These are phyloP conservation scores for Solanum stenotomum DNA, from an alignment of 257 asterid species.

Conservation along the genomic window DNA sequence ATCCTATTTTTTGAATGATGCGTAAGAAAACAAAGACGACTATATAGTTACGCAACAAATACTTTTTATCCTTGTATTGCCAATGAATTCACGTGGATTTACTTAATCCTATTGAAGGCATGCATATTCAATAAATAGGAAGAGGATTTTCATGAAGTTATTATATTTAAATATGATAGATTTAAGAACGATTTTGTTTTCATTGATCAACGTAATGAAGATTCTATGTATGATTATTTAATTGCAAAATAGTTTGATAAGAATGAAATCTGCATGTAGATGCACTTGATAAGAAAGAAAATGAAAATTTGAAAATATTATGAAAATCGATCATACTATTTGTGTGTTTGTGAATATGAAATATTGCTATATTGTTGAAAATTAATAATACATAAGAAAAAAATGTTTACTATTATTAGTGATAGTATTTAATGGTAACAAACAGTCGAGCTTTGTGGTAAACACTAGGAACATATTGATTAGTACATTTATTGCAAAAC, in stretches of 20 bases:
- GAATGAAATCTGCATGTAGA: neutral
- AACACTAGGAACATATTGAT: neutral
- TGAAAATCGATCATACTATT: no score
- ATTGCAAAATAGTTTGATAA: neutral
- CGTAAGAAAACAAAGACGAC: slow-evolving; percentile 24
- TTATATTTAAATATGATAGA: neutral
- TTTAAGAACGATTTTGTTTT: neutral
- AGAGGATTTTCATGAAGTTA: neutral
- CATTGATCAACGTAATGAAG: neutral
- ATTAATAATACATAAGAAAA: no score
- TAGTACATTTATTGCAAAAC: neutral
- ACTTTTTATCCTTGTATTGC: neutral
- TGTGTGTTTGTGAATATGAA: neutral
- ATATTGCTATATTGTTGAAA: neutral
- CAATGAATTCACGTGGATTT: neutral
- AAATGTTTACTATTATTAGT: no score
- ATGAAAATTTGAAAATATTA: neutral
- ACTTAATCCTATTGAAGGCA: neutral
- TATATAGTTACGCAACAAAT: neutral
- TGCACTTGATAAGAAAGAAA: neutral
- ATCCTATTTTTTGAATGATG: slow-evolving; percentile 86
- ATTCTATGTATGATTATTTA: neutral
- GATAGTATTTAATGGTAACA: neutral
- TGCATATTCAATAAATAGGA: neutral
- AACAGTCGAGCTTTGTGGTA: neutral